Evolutionary conservation across 106 monocot genomes (phyloP).

Genomic region (Agapanthus africanus): DNA sequence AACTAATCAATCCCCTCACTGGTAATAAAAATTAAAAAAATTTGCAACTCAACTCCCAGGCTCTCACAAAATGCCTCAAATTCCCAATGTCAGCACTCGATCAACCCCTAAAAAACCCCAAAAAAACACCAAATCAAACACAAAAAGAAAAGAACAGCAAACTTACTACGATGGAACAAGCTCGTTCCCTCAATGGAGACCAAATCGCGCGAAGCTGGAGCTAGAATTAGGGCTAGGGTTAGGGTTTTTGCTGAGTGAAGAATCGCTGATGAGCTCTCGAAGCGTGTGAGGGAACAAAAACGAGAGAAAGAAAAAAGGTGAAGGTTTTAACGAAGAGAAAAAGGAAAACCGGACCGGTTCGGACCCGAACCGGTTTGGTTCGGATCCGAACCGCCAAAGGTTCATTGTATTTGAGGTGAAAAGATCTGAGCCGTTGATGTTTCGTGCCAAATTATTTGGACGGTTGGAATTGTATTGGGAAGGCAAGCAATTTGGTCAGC

Average conservation of each 20-base stretch:
- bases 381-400: conserved; percentile 1
- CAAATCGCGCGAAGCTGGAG: background rate
- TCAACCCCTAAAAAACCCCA: too few relatives aligned
- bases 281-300: conserved; percentile 1
- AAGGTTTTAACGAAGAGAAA: conserved; percentile 3
- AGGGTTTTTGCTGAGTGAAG: background rate
- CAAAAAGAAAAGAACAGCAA: background rate
- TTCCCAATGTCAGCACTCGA: conserved; percentile 2
- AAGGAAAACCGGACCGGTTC: background rate
- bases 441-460: too few relatives aligned
- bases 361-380: conserved; percentile 1
- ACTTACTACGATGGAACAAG: background rate
- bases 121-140: conserved; percentile 2
- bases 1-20: background rate
- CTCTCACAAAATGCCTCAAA: conserved; percentile 6
- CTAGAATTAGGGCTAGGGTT: background rate
- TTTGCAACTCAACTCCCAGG: background rate
- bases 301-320: background rate
- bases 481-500: background rate
- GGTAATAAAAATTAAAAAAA: background rate
- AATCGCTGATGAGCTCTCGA: background rate
- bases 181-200: background rate
- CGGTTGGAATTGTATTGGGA: background rate
- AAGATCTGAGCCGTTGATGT: background rate
- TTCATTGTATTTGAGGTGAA: background rate